A percentile compares a stretch with the other conserved stretches of the same genome.
Conservation (phyloP, 2,329 filamentous ascomycete genomes). For the Aspergillus ochraceoroseus region DNA sequence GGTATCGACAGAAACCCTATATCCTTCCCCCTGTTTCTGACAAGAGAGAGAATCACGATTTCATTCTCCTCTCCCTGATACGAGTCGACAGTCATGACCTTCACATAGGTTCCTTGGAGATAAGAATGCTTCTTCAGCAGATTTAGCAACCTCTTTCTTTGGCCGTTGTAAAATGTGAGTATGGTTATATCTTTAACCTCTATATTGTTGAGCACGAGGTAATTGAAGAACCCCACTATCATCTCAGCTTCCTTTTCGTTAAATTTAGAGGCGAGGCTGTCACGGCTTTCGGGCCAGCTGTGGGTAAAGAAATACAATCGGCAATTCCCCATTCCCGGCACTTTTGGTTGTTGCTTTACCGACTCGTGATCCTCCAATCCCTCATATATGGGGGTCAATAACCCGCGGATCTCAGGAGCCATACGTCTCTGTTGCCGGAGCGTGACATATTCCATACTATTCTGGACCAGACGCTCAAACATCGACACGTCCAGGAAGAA, state of each 20-base stretch:
- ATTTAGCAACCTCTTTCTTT: constrained; percentile 61
- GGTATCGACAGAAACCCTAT: constrained; percentile 70
- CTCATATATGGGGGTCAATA: constrained; percentile 60
- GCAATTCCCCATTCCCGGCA: constrained; percentile 59
- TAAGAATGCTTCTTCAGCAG: constrained; percentile 42
- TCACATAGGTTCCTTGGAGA: constrained; percentile 46
- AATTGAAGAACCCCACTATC: constrained; percentile 65
- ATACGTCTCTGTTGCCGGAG: constrained; percentile 67
- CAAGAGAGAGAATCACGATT: constrained; percentile 72
- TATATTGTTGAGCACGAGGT: constrained; percentile 66
- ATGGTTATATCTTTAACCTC: constrained; percentile 63
- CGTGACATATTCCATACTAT: constrained; percentile 58
- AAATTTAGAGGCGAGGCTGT: constrained; percentile 60
- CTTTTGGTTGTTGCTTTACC: constrained; percentile 50
- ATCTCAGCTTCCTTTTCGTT: constrained; percentile 72
- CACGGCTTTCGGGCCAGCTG: constrained; percentile 59
- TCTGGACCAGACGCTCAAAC: constrained; percentile 71
- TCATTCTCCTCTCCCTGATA: constrained; percentile 92
- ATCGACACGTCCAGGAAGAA: constrained; percentile 68
- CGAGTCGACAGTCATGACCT: constrained; percentile 76
- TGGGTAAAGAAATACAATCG: constrained; percentile 62
- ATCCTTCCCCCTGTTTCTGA: constrained; percentile 59
- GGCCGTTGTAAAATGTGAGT: constrained; percentile 83
- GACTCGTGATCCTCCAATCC: constrained; percentile 55
- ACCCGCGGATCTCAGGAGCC: constrained; percentile 61